These are phyloP conservation scores for Magnaporthales sp. DNA, from an alignment of 2,329 filamentous ascomycete genomes.

Conservation along the genomic window DNA sequence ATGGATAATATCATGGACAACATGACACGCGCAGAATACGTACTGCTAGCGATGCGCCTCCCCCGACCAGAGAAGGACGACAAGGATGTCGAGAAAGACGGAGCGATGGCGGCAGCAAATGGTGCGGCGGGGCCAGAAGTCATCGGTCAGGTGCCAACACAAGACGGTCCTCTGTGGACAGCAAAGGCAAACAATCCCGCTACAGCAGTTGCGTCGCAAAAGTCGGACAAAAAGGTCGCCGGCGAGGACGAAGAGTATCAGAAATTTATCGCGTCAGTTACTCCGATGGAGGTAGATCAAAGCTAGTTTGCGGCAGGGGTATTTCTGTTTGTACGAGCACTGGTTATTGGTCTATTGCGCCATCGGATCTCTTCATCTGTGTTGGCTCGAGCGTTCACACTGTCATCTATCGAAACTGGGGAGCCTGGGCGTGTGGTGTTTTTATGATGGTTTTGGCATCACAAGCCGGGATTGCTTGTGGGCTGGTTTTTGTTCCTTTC, in stretches of 20 bases:
- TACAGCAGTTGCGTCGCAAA: slow-evolving; percentile 6
- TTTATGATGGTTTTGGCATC: background rate
- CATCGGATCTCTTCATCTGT: background rate
- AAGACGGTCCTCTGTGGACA: slow-evolving; percentile 14
- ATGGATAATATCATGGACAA: slow-evolving; percentile 65
- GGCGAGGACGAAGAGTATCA: slow-evolving; percentile 38
- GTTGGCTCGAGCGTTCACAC: background rate
- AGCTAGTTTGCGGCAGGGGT: background rate
- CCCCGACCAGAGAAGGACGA: slow-evolving; percentile 34
- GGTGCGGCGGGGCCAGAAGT: background rate
- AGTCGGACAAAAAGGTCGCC: slow-evolving; percentile 15
- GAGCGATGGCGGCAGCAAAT: background rate
- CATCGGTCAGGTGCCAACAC: slow-evolving; percentile 1
- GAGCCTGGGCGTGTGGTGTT: background rate
- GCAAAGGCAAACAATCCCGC: slow-evolving; percentile 4
- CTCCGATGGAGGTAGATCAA: slow-evolving; percentile 19
- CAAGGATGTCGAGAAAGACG: slow-evolving; percentile 16
- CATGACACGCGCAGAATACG: slow-evolving; percentile 59
- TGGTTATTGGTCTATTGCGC: background rate
- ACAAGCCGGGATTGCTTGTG: background rate
- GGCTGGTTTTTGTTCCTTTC: background rate
- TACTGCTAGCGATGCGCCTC: slow-evolving; percentile 58
- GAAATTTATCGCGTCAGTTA: slow-evolving; percentile 31
- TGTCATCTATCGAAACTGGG: background rate
- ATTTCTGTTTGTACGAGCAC: background rate